Evolutionary conservation across 306 rosid species (phyloP), one percentile per base, ranked within the genome.

Genomic region (Delonix regia): DNA sequence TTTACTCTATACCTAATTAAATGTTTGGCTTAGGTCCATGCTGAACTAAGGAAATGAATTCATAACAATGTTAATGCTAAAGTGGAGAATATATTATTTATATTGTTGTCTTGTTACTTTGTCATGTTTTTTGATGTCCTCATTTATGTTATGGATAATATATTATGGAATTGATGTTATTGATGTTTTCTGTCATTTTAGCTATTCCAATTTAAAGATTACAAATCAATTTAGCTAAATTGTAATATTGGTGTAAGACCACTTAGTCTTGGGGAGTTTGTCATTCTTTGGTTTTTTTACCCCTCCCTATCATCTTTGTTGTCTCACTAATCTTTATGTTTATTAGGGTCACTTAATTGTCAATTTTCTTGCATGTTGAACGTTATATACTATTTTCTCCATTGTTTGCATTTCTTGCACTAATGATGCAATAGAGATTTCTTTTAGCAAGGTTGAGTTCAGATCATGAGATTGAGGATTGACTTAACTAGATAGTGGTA

Each of bases 161-260:
- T 56, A 2, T 44, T 39, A 16, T 24, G 3, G 27, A 30, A 8
- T 64, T 51, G 24, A 53, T 65, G 13, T 52, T 14, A 30, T 7
- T 60, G 41, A 49, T 51, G 19, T 18, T 80, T 16, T 18, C 14
- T 8, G 56, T 47, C 16, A 16, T 44, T 27, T 25, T 67, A 4
- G 19, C 44, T 30, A 7, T 42, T 69, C 64, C 68, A 79, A 59
- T 62, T 64, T 2, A 8, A 66, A 67, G 49, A 83, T 52, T 14
- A 38, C 5, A 0, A 25, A 33, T 67, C 52, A 66, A 25, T 22
- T 8, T 67, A 39, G n/a, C 45, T 39, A 14, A 60, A 51, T 66
- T 34, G 33, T 38, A 51, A 10, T 18, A 2, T 57, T 18, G 41
- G 57, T 36, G 41, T 51, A 72, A 38, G 24, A 36, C 11, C 18